Percentiles rank a stretch among this genome's conserved stretches.
These are phyloP conservation scores for Ophiocytium majus DNA, from an alignment of 352 stramenopile species.

Conservation along the genomic window DNA sequence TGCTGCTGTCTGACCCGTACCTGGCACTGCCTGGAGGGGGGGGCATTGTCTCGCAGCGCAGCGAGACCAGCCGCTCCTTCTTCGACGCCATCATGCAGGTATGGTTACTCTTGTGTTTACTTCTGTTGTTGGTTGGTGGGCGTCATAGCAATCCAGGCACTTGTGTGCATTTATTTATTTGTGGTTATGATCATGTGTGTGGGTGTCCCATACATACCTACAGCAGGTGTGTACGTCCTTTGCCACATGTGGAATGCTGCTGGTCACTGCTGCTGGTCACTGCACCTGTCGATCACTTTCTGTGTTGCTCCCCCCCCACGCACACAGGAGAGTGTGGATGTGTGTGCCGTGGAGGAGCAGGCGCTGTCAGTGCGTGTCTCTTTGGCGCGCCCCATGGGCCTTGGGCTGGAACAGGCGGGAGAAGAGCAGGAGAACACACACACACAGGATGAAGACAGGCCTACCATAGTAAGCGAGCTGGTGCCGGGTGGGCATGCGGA, in stretches of 20 bases:
- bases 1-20: constrained; percentile 14
- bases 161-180: no score
- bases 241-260: no score
- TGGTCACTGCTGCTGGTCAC: no score
- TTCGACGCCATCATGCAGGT: constrained; percentile 1
- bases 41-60: neutral
- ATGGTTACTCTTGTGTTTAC: no score
- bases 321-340: constrained; percentile 10
- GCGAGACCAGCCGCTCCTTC: neutral
- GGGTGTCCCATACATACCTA: no score
- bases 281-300: no score
- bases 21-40: neutral
- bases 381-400: neutral
- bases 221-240: no score
- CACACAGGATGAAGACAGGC: neutral
- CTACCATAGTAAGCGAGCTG: neutral
- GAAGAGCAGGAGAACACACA: neutral
- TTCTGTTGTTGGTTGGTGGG: no score
- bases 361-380: neutral
- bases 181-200: no score
- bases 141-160: no score
- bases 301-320: no score
- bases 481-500: neutral
- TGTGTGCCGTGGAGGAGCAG: constrained; percentile 9
- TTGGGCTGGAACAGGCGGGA: neutral